Base-by-base conservation (phyloP, 169 alveolate genomes). In the Plasmodium malariae region DNA sequence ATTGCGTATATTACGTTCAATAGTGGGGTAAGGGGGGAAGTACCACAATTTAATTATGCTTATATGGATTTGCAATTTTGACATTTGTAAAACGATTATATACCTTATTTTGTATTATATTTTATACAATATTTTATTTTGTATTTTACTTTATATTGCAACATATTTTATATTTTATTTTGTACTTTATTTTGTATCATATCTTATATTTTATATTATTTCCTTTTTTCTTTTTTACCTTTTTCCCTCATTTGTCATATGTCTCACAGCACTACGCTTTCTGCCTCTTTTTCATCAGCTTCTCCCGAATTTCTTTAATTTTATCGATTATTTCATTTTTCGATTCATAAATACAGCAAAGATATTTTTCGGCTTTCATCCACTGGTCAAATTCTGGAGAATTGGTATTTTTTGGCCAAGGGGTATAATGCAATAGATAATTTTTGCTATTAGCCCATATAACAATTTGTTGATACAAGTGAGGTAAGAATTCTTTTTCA, bases 401-500 rank as follows among this genome's bases (percentile, higher is more conserved):
- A 76, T 89, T 74, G 7, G 90, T 60, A 55, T 94, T 94, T 37
- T 88, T 87, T 0, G 96, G 96, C 97, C 97, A 95, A 24, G 86
- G 83, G 0, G 97, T 93, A 86, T 90, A 93, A 74, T 72, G 88
- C 28, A 94, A 70, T 51, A 92, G 93, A 59, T 91, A 94, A 60
- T 93, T 91, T 74, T 95, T 94, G 24, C 93, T 91, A 24, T 94
- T 94, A 19, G 97, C 97, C 97, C 97, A 94, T 63, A 94, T 74
- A 12, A 94, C 97, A 30, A 95, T 76, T 40, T 94, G 87, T 55
- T 92, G 97, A 86, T 92, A 95, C 11, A 94, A 88, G 60, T 94
- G 96, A 0, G 97, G 97, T 59, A 94, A 63, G 62, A 87, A 93
- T 19, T 94, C 95, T n/a, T 67, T 63, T 76, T 95, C 97, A 93